phyloP scores from a whole-genome alignment of 805 yeast species.

The Teunomyces kruisii region DNA sequence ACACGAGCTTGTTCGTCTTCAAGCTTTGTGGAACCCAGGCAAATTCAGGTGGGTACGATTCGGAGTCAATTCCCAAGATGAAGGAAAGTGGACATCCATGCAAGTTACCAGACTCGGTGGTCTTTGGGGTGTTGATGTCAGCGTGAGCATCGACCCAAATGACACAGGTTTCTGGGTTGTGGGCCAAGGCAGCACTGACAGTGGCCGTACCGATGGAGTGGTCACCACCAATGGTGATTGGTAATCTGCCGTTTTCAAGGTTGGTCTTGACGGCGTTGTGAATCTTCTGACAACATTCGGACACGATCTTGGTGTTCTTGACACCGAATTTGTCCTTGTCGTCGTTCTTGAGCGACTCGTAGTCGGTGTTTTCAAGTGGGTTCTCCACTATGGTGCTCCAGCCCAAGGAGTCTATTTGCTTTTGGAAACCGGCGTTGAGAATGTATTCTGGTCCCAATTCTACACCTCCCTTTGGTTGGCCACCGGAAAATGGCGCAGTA shows the following conservation, averaged over 20 bases:
- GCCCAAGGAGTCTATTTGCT: conserved; percentile 64
- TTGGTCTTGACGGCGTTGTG: conserved; percentile 58
- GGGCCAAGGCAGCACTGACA: conserved; percentile 75
- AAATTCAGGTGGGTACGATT: conserved; percentile 69
- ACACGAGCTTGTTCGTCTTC: conserved; percentile 71
- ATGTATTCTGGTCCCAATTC: conserved; percentile 90
- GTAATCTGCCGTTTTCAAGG: conserved; percentile 51
- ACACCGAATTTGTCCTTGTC: conserved; percentile 51
- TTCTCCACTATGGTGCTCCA: conserved; percentile 60
- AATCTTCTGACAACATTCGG: conserved; percentile 65
- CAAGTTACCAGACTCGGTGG: conserved; percentile 84
- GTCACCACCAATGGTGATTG: conserved; percentile 93
- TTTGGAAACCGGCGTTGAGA: conserved; percentile 66
- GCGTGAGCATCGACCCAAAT: conserved; percentile 99
- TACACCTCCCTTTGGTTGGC: conserved; percentile 92
- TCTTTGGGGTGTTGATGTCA: conserved; percentile 85
- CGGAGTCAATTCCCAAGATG: conserved; percentile 74
- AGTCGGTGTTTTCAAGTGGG: conserved; percentile 53
- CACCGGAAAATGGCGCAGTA: conserved; percentile 92
- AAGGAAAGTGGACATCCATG: conserved; percentile 98
- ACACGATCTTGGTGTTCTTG: conserved; percentile 76
- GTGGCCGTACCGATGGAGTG: conserved; percentile 96
- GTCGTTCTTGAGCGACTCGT: conserved; percentile 42
- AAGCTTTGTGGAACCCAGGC: conserved; percentile 77
- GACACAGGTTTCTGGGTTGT: conserved; percentile 83